Evolutionary conservation across 78 protist species (phyloP).

Genomic region (Mantamonas sphyraenae): DNA sequence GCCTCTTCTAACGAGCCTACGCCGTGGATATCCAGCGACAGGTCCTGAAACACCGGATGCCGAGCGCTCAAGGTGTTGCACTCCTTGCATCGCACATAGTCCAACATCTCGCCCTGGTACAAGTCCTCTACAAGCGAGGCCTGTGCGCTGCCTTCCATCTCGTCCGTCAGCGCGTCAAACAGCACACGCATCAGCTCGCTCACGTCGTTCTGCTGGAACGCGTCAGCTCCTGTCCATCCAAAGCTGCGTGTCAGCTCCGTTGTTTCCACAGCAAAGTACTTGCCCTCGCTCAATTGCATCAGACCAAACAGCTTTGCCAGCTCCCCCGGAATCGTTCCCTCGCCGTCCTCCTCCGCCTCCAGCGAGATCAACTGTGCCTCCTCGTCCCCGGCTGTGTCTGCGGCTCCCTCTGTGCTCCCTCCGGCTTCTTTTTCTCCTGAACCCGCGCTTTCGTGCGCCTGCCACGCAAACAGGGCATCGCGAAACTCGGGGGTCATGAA

Average conservation of each 20-base stretch:
- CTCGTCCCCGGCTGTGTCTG: no score
- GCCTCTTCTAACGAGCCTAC: neutral
- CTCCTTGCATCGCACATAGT: neutral
- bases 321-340: neutral
- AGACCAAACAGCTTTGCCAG: slow-evolving; percentile 10
- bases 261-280: neutral
- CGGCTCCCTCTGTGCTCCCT: no score
- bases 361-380: no score
- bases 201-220: slow-evolving; percentile 16
- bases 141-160: neutral
- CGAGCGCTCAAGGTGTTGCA: neutral
- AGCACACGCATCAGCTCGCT: slow-evolving; percentile 21
- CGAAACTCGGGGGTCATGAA: neutral
- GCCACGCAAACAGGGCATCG: neutral
- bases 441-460: no score
- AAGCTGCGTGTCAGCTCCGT: slow-evolving; percentile 10
- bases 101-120: neutral
- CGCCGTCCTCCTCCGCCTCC: neutral
- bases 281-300: neutral
- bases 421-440: no score
- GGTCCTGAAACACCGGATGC: neutral
- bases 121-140: neutral
- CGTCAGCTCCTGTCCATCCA: slow-evolving; percentile 9
- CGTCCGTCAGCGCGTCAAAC: slow-evolving; percentile 12
- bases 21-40: neutral